Base-by-base conservation (phyloP, 495 filamentous ascomycete genomes). In the Trypethelium eluteriae region DNA sequence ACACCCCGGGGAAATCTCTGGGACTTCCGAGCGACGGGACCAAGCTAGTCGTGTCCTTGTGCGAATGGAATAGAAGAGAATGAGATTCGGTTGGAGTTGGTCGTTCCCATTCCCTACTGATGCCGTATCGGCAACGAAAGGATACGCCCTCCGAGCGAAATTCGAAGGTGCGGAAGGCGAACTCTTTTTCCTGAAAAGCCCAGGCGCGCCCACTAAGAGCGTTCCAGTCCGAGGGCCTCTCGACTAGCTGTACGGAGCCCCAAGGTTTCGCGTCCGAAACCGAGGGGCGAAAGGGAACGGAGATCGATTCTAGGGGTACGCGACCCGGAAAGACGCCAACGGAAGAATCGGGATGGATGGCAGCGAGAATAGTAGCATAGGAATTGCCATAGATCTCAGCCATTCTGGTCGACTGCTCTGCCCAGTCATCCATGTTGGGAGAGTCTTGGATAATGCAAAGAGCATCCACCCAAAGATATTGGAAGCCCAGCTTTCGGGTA, bases 381-480 rank as follows among this genome's bases (percentile, higher is more conserved):
- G 64, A 50, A 50, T 66, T 56, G 3, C 35, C 50, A 47, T 66
- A 66, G 6, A 66, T 66, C 10, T 44, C 11, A 16, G 11, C 46
- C 64, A 66, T 66, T 38, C 38, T 66, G 3, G 64, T 14, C 16
- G 50, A 38, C 38, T 66, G 39, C 7, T 14, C 38, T 57, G 35
- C 39, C 64, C 50, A 57, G 35, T 66, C 47, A 11, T 44, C 39
- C 34, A 57, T 38, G 25, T 36, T 38, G 5, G 49, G 49, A 14
- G 49, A 53, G 14, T 57, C 41, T 38, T 66, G 64, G 32, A 66
- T 57, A 49, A 66, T 66, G 38, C 64, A 63, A 7, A 57, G 38
- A 7, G 64, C 64, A 36, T 66, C 64, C 11, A 57, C 64, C 64
- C 64, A 57, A 9, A 66, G 34, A 41, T 66, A 66, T 12, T 38